Conservation (phyloP, 306 rosid genomes). For the Senna siamea region DNA sequence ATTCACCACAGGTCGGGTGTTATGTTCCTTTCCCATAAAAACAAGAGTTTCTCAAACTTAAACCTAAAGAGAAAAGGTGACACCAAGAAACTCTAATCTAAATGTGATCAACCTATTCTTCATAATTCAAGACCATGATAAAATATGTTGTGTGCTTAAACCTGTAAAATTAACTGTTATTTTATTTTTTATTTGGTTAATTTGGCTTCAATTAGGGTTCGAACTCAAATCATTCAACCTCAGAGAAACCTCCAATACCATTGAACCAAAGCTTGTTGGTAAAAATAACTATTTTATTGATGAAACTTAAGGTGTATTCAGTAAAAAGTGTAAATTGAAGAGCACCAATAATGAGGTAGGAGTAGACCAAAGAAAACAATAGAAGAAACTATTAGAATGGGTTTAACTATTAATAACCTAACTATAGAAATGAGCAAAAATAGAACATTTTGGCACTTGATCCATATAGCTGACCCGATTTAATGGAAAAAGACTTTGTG, state of each 20-base stretch:
- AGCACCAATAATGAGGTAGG: not conserved
- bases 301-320: slow-evolving; percentile 21
- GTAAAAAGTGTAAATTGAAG: slow-evolving; percentile 15
- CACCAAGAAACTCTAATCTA: slow-evolving; percentile 15
- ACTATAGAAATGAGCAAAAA: no score
- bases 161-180: slow-evolving; percentile 7
- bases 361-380: no score
- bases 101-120: slow-evolving; percentile 5
- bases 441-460: no score
- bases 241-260: no score
- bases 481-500: no score
- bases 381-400: no score
- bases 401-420: no score
- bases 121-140: slow-evolving; percentile 4
- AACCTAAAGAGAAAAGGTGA: slow-evolving; percentile 14
- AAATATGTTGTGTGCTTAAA: slow-evolving; percentile 3
- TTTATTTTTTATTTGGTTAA: not conserved
- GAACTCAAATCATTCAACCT: no score
- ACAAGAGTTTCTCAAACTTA: not conserved
- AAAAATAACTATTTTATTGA: not conserved
- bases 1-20: not conserved
- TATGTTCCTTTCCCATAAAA: not conserved
- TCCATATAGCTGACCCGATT: no score
- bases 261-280: no score
- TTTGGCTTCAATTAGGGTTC: no score